Base-by-base conservation (phyloP, 2,329 filamentous ascomycete species). In the Shiraia bambusicola region DNA sequence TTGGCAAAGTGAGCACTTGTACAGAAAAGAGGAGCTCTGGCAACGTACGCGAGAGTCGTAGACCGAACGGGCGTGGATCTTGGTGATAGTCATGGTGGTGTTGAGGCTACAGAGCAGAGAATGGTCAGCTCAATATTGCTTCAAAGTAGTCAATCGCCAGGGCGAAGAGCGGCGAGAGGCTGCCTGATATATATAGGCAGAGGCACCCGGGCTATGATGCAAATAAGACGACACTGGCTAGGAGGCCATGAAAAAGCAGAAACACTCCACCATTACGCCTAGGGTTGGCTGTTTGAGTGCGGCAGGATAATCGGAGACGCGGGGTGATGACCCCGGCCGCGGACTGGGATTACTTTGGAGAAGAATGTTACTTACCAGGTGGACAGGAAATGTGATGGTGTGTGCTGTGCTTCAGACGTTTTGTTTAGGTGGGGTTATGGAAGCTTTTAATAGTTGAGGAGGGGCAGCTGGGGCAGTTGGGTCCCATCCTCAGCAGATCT, bases 21-120 rank as follows among this genome's bases (percentile, higher is more conserved):
- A 17, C 25, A 27, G 26, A 19, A 17, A 28, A 19, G 36, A 16
- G 14, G n/a, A 25, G 17, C 19, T 9, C 12, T 12, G 28, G 13
- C 4, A 12, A 51, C 57, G 15, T 59, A 60, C 57, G 61, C 93
- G 92, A 73, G 93, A 97, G 83, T 98, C 93, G 83, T 77, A 98
- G 79, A 98, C 90, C 69, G 86, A 91, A 71, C 93, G 75, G 54
- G 74, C 73, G 72, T 77, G 74, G 65, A 77, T 76, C 70, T 76
- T 76, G 59, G 69, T 70, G 68, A 77, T 77, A 58, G 87, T 78
- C 93, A 98, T 98, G 59, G 70, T 91, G 75, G 63, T 31, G 28
- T 30, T 39, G 31, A 19, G 41, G 22, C 52, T 62, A 45, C 36
- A 43, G 42, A 40, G 38, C 35, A 52, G 42, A 33, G 30, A 40